Evolutionary conservation across 2,329 filamentous ascomycete genomes (phyloP).

Genomic region (Massarina eburnea): DNA sequence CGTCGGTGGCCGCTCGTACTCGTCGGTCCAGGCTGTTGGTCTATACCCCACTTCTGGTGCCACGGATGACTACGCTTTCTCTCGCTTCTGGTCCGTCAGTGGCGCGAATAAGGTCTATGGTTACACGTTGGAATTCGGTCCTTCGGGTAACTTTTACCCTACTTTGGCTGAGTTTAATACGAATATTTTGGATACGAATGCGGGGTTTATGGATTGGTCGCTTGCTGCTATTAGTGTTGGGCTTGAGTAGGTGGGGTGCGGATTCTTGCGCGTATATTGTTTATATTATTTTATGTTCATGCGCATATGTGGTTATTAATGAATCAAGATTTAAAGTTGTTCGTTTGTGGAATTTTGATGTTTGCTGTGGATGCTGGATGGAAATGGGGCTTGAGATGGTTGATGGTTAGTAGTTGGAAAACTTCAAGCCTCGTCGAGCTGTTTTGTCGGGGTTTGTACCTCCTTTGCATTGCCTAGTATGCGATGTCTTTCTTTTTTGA

Average conservation of each 20-base stretch:
- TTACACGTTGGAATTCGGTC: constrained; percentile 45
- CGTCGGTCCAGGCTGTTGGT: constrained; percentile 36
- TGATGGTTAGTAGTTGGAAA: too few species aligned
- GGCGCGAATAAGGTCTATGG: constrained; percentile 45
- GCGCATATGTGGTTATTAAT: too few species aligned
- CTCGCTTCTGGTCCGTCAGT: constrained; percentile 36
- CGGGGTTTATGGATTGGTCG: constrained; percentile 47
- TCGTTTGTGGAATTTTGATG: too few species aligned
- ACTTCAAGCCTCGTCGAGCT: too few species aligned
- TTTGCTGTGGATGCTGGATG: too few species aligned
- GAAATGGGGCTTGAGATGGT: too few species aligned
- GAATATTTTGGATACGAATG: constrained; percentile 47
- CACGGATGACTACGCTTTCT: constrained; percentile 44
- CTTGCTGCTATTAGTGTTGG: constrained; percentile 39
- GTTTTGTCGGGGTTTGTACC: too few species aligned
- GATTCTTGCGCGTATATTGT: too few species aligned
- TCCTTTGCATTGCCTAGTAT: too few species aligned
- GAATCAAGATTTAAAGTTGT: too few species aligned
- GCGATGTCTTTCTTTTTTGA: too few species aligned
- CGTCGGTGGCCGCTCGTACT: constrained; percentile 41
- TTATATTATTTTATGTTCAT: too few species aligned
- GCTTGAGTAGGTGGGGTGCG: constrained; percentile 16
- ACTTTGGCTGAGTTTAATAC: constrained; percentile 43
- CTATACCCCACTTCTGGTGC: constrained; percentile 44
- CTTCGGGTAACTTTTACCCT: constrained; percentile 46